Percentiles rank a stretch among this genome's conserved stretches.
Conservation (phyloP, 139 green algal genomes). For the Pleodorina starrii region DNA sequence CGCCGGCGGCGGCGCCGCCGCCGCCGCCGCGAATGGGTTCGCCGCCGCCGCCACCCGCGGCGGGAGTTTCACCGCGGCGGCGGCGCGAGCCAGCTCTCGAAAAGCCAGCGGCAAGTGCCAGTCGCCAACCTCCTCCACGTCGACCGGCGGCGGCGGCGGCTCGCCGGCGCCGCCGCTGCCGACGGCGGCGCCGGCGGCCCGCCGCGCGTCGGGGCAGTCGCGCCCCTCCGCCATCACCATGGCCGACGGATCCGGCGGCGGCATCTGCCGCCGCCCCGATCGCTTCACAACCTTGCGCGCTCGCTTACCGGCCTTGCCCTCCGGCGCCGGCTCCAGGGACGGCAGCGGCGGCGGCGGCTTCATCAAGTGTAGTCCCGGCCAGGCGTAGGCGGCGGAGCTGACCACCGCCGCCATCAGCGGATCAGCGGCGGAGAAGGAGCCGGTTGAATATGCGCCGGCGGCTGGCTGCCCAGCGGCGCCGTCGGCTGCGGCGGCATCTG, state of each 20-base stretch:
- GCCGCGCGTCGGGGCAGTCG: background rate
- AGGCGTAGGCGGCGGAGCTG: background rate
- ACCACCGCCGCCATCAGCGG: background rate
- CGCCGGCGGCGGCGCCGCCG: background rate
- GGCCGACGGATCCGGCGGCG: background rate
- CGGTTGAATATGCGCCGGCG: no score
- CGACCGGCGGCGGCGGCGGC: background rate
- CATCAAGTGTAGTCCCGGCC: background rate
- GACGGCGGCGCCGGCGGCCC: background rate
- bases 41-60: background rate
- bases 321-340: background rate
- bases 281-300: background rate
- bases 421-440: background rate
- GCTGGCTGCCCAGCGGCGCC: background rate
- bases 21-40: background rate
- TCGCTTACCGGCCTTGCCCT: background rate
- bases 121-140: background rate
- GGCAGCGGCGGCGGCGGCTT: background rate
- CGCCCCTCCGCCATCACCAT: background rate
- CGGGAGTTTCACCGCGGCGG: no score
- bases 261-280: no score
- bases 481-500: background rate
- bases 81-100: background rate
- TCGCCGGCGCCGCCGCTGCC: background rate
- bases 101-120: constrained; percentile 28